Conservation (phyloP, 2,329 filamentous ascomycete genomes). For the Apiospora malaysiana region DNA sequence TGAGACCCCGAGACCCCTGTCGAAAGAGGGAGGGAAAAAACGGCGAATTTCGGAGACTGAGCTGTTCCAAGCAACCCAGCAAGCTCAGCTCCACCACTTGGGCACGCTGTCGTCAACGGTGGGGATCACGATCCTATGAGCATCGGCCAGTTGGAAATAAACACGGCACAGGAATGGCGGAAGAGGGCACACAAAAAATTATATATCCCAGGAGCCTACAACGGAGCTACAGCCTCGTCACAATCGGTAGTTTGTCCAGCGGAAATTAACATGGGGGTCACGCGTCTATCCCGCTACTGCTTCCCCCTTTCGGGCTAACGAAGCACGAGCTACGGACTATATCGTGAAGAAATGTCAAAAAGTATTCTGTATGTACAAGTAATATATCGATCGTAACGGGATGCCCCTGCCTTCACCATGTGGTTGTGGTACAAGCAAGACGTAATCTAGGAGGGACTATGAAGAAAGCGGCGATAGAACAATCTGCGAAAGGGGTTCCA, state of each 20-base stretch:
- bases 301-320: neutral
- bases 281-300: slow-evolving; percentile 14
- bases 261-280: slow-evolving; percentile 6
- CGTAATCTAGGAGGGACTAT: no score
- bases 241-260: slow-evolving; percentile 5
- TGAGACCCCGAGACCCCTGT: slow-evolving; percentile 12
- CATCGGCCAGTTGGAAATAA: slow-evolving; percentile 11
- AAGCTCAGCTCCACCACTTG: neutral
- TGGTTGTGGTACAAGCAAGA: neutral
- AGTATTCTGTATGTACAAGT: no score
- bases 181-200: neutral
- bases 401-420: neutral
- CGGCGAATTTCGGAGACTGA: slow-evolving; percentile 19
- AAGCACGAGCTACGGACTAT: slow-evolving; percentile 12
- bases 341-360: no score
- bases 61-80: slow-evolving; percentile 12
- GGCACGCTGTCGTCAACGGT: slow-evolving; percentile 16
- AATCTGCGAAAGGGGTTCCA: neutral
- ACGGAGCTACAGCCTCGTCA: slow-evolving; percentile 5
- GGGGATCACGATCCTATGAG: slow-evolving; percentile 20
- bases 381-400: neutral
- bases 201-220: neutral
- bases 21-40: neutral
- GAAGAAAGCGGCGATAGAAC: neutral
- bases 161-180: neutral